Conservation (phyloP, 2,329 filamentous ascomycete species). For the Aspergillus chevalieri region DNA sequence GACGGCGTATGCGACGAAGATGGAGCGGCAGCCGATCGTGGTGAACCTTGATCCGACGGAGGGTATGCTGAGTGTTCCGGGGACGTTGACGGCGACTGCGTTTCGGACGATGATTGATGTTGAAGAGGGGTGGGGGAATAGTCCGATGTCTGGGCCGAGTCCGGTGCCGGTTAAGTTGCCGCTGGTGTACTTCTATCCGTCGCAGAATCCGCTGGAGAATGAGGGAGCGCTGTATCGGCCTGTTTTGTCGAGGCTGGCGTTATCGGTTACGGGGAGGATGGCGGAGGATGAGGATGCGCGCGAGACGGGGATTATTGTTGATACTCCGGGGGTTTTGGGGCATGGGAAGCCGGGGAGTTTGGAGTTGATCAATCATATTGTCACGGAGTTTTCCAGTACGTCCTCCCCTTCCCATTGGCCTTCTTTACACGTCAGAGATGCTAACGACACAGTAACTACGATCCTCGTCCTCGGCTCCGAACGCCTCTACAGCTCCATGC, state of each 20-base stretch:
- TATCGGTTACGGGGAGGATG: slow-evolving; percentile 70
- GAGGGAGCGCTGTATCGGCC: slow-evolving; percentile 67
- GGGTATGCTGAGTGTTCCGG: slow-evolving; percentile 69
- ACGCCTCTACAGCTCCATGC: slow-evolving; percentile 67
- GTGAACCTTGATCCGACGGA: slow-evolving; percentile 82
- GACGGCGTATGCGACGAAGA: slow-evolving; percentile 70
- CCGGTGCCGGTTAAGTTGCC: slow-evolving; percentile 86
- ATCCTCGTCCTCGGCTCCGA: slow-evolving; percentile 78
- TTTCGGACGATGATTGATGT: slow-evolving; percentile 84
- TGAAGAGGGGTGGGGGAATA: slow-evolving; percentile 81
- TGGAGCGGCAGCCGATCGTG: slow-evolving; percentile 68
- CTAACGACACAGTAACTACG: slow-evolving; percentile 57
- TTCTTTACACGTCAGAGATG: slow-evolving; percentile 1
- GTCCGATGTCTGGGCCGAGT: slow-evolving; percentile 84
- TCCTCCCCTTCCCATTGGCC: slow-evolving; percentile 3
- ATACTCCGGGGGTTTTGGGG: slow-evolving; percentile 67
- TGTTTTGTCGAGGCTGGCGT: slow-evolving; percentile 68
- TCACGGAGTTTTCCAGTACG: slow-evolving; percentile 60
- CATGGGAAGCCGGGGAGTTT: slow-evolving; percentile 59
- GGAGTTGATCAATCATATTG: slow-evolving; percentile 74
- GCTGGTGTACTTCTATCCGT: slow-evolving; percentile 81
- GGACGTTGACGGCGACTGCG: slow-evolving; percentile 77
- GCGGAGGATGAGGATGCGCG: slow-evolving; percentile 67
- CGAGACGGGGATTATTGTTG: slow-evolving; percentile 74
- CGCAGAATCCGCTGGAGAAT: slow-evolving; percentile 61